Conservation (phyloP, 345 rosid species). For the Salix exigua region DNA sequence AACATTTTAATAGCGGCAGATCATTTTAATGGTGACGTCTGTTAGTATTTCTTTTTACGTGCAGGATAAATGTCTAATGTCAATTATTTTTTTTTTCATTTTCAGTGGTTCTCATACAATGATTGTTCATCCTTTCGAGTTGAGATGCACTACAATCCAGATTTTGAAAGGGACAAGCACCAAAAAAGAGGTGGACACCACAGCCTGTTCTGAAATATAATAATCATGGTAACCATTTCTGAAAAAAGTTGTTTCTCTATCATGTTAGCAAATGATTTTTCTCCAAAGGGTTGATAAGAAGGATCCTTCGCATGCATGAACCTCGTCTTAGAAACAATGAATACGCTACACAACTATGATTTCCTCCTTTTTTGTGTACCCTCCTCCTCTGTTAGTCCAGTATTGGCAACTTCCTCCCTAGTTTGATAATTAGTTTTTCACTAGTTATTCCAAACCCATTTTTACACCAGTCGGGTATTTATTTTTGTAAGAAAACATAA, state of each 20-base stretch:
- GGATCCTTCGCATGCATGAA: slow-evolving; percentile 29
- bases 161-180: slow-evolving; percentile 45
- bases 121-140: slow-evolving; percentile 29
- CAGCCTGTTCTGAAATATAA: slow-evolving; percentile 20
- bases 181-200: slow-evolving; percentile 32
- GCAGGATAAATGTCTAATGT: slow-evolving; percentile 6
- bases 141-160: slow-evolving; percentile 23
- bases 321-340: slow-evolving; percentile 18
- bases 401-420: not conserved
- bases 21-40: not conserved
- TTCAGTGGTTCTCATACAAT: slow-evolving; percentile 34
- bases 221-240: slow-evolving; percentile 35
- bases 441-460: not conserved
- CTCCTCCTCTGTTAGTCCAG: not conserved
- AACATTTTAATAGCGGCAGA: not conserved
- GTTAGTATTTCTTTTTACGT: not conserved
- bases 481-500: too few relatives aligned
- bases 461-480: too few relatives aligned
- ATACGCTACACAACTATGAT: not conserved
- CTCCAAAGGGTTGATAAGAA: not conserved
- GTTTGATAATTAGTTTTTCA: not conserved
- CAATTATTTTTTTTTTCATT: slow-evolving; percentile 5
- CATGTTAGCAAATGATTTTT: slow-evolving; percentile 13
- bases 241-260: slow-evolving; percentile 17
- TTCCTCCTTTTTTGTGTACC: not conserved